Evolutionary conservation across 139 green algal genomes (phyloP).

Genomic region (Micractinium conductrix): DNA sequence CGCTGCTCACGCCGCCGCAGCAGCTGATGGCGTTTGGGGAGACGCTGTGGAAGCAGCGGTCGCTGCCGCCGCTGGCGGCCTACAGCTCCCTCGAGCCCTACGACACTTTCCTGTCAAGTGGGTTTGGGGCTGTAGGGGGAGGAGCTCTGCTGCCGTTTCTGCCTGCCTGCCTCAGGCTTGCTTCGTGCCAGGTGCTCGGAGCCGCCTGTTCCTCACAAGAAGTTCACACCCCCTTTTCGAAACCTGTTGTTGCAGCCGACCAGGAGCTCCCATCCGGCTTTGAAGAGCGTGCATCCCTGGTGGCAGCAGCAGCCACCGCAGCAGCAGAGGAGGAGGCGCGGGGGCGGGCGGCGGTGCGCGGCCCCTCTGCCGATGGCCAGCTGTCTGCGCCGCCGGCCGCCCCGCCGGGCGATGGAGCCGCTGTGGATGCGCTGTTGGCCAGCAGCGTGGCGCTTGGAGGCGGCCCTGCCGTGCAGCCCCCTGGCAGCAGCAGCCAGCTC

Average conservation of each 20-base stretch:
- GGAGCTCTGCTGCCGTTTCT: too few species aligned
- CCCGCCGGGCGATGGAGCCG: not conserved
- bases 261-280: not conserved
- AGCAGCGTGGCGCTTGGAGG: not conserved
- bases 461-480: not conserved
- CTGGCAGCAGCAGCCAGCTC: not conserved
- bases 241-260: too few species aligned
- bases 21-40: not conserved
- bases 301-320: not conserved
- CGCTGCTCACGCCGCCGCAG: not conserved
- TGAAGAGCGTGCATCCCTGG: too few species aligned
- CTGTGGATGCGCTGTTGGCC: too few species aligned
- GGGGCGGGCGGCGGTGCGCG: not conserved
- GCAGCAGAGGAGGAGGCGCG: not conserved
- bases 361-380: not conserved
- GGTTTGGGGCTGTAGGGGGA: not conserved
- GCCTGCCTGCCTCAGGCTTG: too few species aligned
- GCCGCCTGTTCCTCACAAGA: too few species aligned
- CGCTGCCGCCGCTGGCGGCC: constrained; percentile 24
- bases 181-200: too few species aligned
- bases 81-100: constrained; percentile 14
- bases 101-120: constrained; percentile 22
- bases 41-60: constrained; percentile 19
- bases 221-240: too few species aligned
- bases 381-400: not conserved